These are phyloP conservation scores for Auricularia cornea DNA, from an alignment of 768 basidiomycete genomes.

Conservation along the genomic window DNA sequence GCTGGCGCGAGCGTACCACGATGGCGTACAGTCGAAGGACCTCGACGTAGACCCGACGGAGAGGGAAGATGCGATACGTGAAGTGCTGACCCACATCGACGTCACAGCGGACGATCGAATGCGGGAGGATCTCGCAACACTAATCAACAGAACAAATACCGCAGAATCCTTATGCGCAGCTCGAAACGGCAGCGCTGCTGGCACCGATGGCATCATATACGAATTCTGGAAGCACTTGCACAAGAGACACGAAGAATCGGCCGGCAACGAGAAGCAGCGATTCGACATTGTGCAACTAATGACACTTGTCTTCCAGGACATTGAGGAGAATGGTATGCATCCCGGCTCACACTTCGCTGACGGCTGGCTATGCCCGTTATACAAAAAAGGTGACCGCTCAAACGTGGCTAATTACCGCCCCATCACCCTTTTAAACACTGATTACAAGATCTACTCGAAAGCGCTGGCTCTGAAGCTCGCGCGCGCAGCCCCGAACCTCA, in stretches of 20 bases:
- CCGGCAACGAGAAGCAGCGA: background rate
- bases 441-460: conserved; percentile 18
- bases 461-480: conserved; percentile 2
- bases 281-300: background rate
- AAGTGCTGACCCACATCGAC: no score
- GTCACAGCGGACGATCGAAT: no score
- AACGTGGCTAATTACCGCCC: conserved; percentile 14
- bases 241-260: background rate
- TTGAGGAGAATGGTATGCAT: conserved; percentile 17
- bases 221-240: background rate
- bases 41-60: no score
- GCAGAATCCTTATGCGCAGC: background rate
- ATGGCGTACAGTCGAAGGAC: no score
- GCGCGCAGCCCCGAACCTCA: background rate
- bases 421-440: conserved; percentile 14
- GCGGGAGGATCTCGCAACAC: no score
- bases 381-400: conserved; percentile 10
- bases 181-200: background rate
- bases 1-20: no score
- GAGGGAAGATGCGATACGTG: no score
- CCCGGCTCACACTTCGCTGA: conserved; percentile 12
- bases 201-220: background rate
- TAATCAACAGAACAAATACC: no score
- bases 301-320: conserved; percentile 41
- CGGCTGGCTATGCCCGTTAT: conserved; percentile 14